phyloP scores from a whole-genome alignment of 768 basidiomycete species.

The Pisolithus tinctorius region DNA sequence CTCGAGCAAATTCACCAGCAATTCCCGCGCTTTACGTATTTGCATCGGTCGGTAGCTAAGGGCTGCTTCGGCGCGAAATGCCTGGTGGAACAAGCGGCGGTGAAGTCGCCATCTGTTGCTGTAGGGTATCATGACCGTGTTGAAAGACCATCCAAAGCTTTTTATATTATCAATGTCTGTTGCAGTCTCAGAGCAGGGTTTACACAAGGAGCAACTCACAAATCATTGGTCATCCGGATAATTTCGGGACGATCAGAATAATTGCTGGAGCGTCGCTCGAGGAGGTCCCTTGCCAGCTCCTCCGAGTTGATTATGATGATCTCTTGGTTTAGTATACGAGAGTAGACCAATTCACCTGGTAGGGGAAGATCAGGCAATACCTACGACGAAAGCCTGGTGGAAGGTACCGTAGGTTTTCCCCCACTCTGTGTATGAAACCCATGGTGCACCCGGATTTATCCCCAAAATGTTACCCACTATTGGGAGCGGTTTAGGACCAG shows the following conservation, averaged over 20 bases:
- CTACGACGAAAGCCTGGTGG: conserved; percentile 7
- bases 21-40: conserved; percentile 19
- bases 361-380: not conserved
- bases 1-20: conserved; percentile 20
- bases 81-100: conserved; percentile 22
- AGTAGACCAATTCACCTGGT: conserved; percentile 31
- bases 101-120: conserved; percentile 24
- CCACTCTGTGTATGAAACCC: conserved; percentile 29
- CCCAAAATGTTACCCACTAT: conserved; percentile 25
- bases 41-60: conserved; percentile 17
- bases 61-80: conserved; percentile 17
- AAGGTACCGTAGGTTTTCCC: conserved; percentile 22
- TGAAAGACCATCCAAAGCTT: conserved; percentile 26
- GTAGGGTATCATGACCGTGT: conserved; percentile 23
- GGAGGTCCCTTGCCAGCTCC: conserved; percentile 33
- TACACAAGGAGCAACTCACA: conserved; percentile 10
- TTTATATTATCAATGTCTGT: not conserved
- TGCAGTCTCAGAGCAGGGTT: not conserved
- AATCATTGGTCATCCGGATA: conserved; percentile 22
- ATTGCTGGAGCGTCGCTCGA: conserved; percentile 38
- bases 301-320: conserved; percentile 37
- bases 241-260: conserved; percentile 38
- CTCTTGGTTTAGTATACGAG: conserved; percentile 29
- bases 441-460: conserved; percentile 21
- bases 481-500: conserved; percentile 44